Base-by-base conservation (phyloP, 495 filamentous ascomycete species). In the Hypoxylon lienhwacheense region DNA sequence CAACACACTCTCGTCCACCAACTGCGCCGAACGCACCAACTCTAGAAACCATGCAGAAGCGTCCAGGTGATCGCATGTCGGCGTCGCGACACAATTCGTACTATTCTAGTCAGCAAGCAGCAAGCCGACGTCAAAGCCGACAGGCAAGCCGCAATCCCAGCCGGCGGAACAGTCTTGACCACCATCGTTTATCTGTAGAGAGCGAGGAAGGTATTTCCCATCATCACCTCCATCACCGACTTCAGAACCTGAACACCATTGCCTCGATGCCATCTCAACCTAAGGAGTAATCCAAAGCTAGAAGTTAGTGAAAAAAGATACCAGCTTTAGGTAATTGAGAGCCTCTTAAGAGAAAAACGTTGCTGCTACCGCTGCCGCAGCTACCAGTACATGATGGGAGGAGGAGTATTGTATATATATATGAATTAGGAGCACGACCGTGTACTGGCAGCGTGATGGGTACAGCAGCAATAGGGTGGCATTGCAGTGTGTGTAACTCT, bases 61-160 rank as follows among this genome's bases (percentile, higher is more conserved):
- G 58, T 14, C 58, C 58, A 2, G 58, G 58, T 25, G 58, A 61
- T 16, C 58, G 58, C 15, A 61, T 61, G 52, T 61, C 58, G 11
- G 58, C 54, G 20, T 59, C 61, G 28, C 53, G 61, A 11, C 53
- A 52, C 22, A 60, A 63, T 28, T 59, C 61, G 10, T 67, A 67
- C 61, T 55, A 61, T 15, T 55, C 61, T 1, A 61, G 57, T 10
- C 53, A 61, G 6, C 64, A 61, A 25, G 64, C 64, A 5, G 53
- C 64, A 7, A 61, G 56, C 25, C 64, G 64, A 5, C 61, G 61
- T 3, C 50, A 56, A 10, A 67, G 61, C 29, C 50, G 64, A 17
- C 61, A 67, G 24, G 61, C 57, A 5, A 62, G 61, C 26, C 54
- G 61, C 4, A 62, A 65, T 20, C n/a, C 50, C 6, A 67, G 61